These are phyloP conservation scores for Malassezia obtusa DNA, from an alignment of 1,284 basidiomycete genomes.

Conservation along the genomic window DNA sequence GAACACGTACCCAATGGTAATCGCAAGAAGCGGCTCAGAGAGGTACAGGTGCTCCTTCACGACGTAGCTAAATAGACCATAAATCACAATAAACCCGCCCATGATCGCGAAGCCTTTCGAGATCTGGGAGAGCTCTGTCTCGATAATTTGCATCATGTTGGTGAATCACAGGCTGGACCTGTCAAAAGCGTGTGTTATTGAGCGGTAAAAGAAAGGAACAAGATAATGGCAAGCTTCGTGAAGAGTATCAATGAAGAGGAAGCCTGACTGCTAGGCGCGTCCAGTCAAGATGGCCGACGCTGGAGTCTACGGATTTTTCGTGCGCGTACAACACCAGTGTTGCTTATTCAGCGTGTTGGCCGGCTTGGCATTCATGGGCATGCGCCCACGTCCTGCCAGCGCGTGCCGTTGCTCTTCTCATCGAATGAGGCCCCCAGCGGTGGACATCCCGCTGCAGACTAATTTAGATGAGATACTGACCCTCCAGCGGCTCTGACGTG, in stretches of 20 bases:
- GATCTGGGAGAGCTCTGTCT: slow-evolving; percentile 35
- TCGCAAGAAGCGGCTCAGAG: slow-evolving; percentile 42
- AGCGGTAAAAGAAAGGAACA: neutral
- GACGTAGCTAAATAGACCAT: slow-evolving; percentile 42
- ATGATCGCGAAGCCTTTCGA: slow-evolving; percentile 38
- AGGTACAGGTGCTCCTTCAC: slow-evolving; percentile 43
- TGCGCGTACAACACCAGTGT: too few relatives aligned
- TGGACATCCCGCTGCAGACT: slow-evolving; percentile 10
- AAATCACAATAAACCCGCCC: slow-evolving; percentile 43
- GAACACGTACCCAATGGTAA: slow-evolving; percentile 21
- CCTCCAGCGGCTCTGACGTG: too few relatives aligned
- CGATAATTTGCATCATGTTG: slow-evolving; percentile 21
- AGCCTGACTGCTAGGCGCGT: too few relatives aligned
- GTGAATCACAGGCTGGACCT: neutral
- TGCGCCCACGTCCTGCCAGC: too few relatives aligned
- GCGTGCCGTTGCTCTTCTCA: slow-evolving; percentile 14
- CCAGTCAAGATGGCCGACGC: too few relatives aligned
- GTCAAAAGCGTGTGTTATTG: neutral
- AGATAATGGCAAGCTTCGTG: neutral
- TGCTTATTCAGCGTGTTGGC: too few relatives aligned
- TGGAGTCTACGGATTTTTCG: too few relatives aligned
- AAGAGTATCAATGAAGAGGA: too few relatives aligned
- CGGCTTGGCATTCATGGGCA: too few relatives aligned
- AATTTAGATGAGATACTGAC: slow-evolving; percentile 15
- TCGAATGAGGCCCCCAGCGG: slow-evolving; percentile 17